Base-by-base conservation (phyloP, 2,329 filamentous ascomycete species). In the Monosporascus sp. region DNA sequence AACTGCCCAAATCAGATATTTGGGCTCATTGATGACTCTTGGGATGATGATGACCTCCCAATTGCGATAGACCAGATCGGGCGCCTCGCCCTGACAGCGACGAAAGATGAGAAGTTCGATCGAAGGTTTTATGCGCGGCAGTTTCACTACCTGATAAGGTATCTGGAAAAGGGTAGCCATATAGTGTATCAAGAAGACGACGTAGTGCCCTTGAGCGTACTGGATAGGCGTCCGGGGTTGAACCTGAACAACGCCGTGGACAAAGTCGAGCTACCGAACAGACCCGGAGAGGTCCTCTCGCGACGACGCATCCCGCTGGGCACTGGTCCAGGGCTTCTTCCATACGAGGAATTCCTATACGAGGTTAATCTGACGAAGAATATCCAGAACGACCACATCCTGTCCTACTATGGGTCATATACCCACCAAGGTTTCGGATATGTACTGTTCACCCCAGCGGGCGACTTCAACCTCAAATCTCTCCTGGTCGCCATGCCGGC, bases 1-100 rank as follows among this genome's bases (percentile, higher is more conserved):
- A 85, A 84, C 35, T 77, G 87, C 11, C 81, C 87, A 0, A 85
- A 88, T 60, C 85, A 87, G 66, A 90, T 91, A 55, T 91, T 91
- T 63, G 81, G 81, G 43, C 76, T 89, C 50, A 83, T 91, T 54
- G 87, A 91, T 68, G 84, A 87, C 63, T 87, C 85, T 22, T 90
- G 87, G 87, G 86, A 88, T 60, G 88, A 92, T 63, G 79, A 83
- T 51, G 88, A 92, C 70, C 74, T 92, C 43, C 88, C 88, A 5
- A 77, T 91, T 48, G 75, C 83, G 5, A 73, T 81, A 51, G 84
- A 88, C 49, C 81, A 87, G 55, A 79, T 91, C 46, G 78, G 80
- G 60, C 80, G 80, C 47, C 77, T 91, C 18, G 76, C 78, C 31
- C 72, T 90, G 44, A 82, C 82, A 0, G 76, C 79, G 22, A 70